phyloP scores from a whole-genome alignment of 352 stramenopile genomes.

The Pythium guiyangense region DNA sequence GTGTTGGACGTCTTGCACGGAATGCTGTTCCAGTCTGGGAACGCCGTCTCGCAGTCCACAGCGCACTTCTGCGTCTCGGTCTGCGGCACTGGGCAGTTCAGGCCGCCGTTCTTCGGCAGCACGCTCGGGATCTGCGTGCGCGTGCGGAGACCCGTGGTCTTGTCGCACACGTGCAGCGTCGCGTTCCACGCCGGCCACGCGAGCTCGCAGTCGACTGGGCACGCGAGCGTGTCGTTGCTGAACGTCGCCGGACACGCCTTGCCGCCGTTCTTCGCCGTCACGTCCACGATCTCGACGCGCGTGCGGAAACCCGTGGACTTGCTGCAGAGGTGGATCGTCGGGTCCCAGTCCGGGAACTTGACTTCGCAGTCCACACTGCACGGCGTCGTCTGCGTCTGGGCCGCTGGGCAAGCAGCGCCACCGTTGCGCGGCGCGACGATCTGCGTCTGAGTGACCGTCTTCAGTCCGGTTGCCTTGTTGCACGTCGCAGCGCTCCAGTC shows the following conservation, averaged over 20 bases:
- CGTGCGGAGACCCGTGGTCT: constrained; percentile 5
- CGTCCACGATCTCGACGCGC: constrained; percentile 19
- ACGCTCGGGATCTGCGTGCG: not conserved
- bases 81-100: constrained; percentile 6
- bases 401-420: constrained; percentile 29
- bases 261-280: constrained; percentile 26
- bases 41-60: constrained; percentile 38
- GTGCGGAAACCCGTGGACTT: constrained; percentile 26
- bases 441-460: constrained; percentile 24
- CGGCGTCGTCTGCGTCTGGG: constrained; percentile 27
- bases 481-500: constrained; percentile 34
- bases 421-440: constrained; percentile 22
- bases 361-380: constrained; percentile 37
- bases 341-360: constrained; percentile 24
- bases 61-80: constrained; percentile 2
- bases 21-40: not conserved
- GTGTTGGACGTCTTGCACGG: not conserved
- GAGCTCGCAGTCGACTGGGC: constrained; percentile 43
- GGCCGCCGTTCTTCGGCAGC: not conserved
- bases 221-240: constrained; percentile 15
- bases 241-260: not conserved
- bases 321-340: constrained; percentile 26
- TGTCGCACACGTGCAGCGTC: constrained; percentile 18
- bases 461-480: constrained; percentile 17
- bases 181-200: constrained; percentile 25